phyloP scores from a whole-genome alignment of 345 rosid species.

The Euphorbia pulcherrima region DNA sequence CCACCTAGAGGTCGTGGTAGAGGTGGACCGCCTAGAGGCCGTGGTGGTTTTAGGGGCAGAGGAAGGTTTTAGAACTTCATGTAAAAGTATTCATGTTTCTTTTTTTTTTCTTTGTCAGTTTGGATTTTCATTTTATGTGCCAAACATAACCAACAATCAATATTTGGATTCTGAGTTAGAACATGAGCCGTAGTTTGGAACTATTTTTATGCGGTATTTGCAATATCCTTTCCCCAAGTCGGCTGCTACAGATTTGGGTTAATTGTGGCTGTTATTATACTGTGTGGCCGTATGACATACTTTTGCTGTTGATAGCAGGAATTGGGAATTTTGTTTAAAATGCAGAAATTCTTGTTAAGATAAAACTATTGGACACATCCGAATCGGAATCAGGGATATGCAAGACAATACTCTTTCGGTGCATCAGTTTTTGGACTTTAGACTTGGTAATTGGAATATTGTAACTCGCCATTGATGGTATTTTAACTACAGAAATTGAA shows the following conservation, averaged over 20 bases:
- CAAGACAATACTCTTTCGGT: too few species aligned
- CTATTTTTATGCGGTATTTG: neutral
- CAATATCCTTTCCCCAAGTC: neutral
- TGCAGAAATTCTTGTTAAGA: too few species aligned
- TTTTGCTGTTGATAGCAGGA: too few species aligned
- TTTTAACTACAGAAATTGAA: too few species aligned
- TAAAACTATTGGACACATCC: too few species aligned
- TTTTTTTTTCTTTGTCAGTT: conserved; percentile 10
- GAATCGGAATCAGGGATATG: too few species aligned
- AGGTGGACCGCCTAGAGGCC: conserved; percentile 55
- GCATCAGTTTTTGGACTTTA: too few species aligned
- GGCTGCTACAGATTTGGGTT: neutral
- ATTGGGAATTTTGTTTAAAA: too few species aligned
- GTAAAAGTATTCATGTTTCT: conserved; percentile 19
- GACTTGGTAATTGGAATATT: too few species aligned
- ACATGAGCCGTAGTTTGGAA: conserved; percentile 3
- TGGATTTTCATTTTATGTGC: conserved; percentile 14
- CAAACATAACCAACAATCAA: conserved; percentile 11
- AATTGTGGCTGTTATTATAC: neutral
- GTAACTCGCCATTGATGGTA: too few species aligned
- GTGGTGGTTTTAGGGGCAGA: conserved; percentile 71
- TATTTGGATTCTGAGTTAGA: conserved; percentile 13
- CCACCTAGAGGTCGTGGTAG: conserved; percentile 56
- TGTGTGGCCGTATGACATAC: too few species aligned
- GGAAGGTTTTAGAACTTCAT: conserved; percentile 41